A percentile compares a stretch with the other conserved stretches of the same genome.
Evolutionary conservation across 139 green algal genomes (phyloP).

Genomic region (Chlorella sp.): DNA sequence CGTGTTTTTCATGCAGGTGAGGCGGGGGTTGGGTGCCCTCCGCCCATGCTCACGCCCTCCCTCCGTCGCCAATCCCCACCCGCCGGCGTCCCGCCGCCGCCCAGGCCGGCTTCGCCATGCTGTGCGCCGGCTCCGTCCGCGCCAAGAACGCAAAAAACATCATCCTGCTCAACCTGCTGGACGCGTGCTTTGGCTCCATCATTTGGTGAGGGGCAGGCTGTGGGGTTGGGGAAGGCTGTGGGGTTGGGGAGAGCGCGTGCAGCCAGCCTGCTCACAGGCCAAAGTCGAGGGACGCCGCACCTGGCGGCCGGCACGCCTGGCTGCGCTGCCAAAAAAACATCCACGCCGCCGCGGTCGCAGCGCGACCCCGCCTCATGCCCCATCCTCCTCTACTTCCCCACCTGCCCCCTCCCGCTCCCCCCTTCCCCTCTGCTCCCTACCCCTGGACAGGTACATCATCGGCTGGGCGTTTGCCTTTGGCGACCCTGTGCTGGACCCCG

Average conservation of each 20-base stretch:
- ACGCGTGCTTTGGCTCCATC: constrained; percentile 70
- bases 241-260: no score
- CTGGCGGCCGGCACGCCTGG: neutral
- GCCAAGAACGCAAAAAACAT: constrained; percentile 92
- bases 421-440: no score
- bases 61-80: no score
- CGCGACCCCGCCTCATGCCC: no score
- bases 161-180: constrained; percentile 88
- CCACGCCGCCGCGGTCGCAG: neutral
- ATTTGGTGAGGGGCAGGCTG: constrained; percentile 57
- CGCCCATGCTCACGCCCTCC: no score
- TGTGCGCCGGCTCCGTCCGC: constrained; percentile 76
- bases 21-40: neutral
- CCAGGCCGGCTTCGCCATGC: constrained; percentile 86
- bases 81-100: neutral
- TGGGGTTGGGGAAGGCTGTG: no score
- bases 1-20: neutral
- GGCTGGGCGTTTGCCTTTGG: constrained; percentile 49
- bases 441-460: constrained; percentile 48
- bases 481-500: constrained; percentile 33
- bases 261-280: no score
- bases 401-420: no score
- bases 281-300: no score
- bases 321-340: neutral
- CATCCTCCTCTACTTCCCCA: no score